Evolutionary conservation across 768 basidiomycete genomes (phyloP).

Genomic region (Macrolepiota fuliginosa): DNA sequence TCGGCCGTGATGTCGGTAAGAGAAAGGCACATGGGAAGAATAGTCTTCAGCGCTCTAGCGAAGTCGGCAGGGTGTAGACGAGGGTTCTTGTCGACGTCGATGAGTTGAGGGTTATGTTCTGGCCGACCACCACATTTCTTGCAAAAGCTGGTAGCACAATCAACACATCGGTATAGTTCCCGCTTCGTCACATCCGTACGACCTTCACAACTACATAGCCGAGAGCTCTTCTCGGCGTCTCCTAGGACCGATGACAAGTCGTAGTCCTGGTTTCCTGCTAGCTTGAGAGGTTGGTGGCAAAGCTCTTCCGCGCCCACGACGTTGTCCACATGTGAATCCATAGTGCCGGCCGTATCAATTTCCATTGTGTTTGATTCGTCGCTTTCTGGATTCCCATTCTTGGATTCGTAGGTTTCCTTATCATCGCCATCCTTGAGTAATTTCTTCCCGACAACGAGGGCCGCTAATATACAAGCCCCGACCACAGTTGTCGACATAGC

Average conservation of each 20-base stretch:
- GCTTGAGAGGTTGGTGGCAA: slow-evolving; percentile 59
- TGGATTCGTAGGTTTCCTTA: slow-evolving; percentile 64
- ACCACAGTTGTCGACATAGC: slow-evolving; percentile 99
- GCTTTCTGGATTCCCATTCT: slow-evolving; percentile 33
- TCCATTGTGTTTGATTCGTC: slow-evolving; percentile 29
- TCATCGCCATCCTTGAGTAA: slow-evolving; percentile 70
- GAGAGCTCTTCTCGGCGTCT: slow-evolving; percentile 65
- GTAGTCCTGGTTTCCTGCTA: slow-evolving; percentile 49
- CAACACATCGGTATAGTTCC: slow-evolving; percentile 63
- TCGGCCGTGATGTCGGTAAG: slow-evolving; percentile 48
- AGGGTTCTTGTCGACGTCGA: slow-evolving; percentile 48
- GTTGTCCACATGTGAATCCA: slow-evolving; percentile 20
- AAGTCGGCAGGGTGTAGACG: slow-evolving; percentile 76
- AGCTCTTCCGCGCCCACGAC: slow-evolving; percentile 52
- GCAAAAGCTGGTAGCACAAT: slow-evolving; percentile 81
- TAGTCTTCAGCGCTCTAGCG: slow-evolving; percentile 71
- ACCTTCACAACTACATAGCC: slow-evolving; percentile 92
- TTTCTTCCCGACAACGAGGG: slow-evolving; percentile 64
- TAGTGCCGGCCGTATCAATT: slow-evolving; percentile 43
- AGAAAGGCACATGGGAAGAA: slow-evolving; percentile 83
- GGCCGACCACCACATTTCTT: slow-evolving; percentile 87
- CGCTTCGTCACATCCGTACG: slow-evolving; percentile 72
- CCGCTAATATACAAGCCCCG: slow-evolving; percentile 83
- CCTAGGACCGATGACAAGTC: slow-evolving; percentile 56
- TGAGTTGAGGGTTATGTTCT: slow-evolving; percentile 69